A percentile compares a stretch with the other conserved stretches of the same genome.
These are phyloP conservation scores for Nakazawaea wickerhamii DNA, from an alignment of 805 yeast species.

Conservation along the genomic window DNA sequence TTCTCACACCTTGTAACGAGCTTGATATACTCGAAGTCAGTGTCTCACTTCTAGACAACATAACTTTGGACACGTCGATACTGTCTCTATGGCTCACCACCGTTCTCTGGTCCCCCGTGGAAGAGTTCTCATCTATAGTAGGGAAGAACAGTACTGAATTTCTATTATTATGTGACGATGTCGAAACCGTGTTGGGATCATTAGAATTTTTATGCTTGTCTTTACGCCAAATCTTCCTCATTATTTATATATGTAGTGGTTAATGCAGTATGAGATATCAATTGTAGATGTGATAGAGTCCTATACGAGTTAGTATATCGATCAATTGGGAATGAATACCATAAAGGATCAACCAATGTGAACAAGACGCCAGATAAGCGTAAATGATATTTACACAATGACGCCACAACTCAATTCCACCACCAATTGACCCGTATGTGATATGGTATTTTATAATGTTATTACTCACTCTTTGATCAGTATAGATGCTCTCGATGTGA, in stretches of 20 bases:
- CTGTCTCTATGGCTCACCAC: background rate
- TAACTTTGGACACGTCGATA: background rate
- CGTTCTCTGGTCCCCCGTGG: background rate
- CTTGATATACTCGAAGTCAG: conserved; percentile 4
- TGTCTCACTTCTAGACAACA: background rate
- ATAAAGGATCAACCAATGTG: too few relatives aligned
- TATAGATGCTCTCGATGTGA: too few relatives aligned
- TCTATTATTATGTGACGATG: conserved; percentile 15
- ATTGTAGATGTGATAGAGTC: background rate
- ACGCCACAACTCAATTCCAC: too few relatives aligned
- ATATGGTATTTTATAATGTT: too few relatives aligned
- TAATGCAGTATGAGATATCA: too few relatives aligned
- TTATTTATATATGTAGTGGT: too few relatives aligned
- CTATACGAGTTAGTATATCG: background rate
- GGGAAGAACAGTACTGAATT: conserved; percentile 8
- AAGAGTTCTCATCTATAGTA: conserved; percentile 5
- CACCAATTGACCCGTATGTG: too few relatives aligned
- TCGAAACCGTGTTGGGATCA: background rate
- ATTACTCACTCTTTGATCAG: too few relatives aligned
- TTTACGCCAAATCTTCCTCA: conserved; percentile 30
- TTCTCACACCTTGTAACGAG: conserved; percentile 14
- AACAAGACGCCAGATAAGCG: too few relatives aligned
- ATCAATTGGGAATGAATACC: too few relatives aligned
- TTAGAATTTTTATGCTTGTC: conserved; percentile 16
- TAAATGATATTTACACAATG: too few relatives aligned